Evolutionary conservation across 805 yeast genomes (phyloP), one percentile per base, ranked within the genome.

Genomic region (Kluyveromyces nonfermentans): DNA sequence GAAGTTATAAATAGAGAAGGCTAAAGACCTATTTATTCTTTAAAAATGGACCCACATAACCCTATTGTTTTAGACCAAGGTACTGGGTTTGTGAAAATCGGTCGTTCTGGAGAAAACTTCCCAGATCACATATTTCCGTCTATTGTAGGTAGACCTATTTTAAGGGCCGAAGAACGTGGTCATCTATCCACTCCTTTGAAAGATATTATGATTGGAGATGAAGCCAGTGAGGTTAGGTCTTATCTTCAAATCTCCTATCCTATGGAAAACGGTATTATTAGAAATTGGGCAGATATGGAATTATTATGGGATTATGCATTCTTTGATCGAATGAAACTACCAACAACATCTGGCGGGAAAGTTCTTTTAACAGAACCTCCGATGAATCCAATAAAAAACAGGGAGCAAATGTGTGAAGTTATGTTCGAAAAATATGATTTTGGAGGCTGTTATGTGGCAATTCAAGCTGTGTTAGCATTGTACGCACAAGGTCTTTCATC

Each of bases 281-380:
- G 81, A 60, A 87, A 89, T 65, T 93, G 98, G 98, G 96, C 89
- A 56, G 98, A 93, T 63, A 93, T 93, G 97, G 96, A 87, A 57
- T 89, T 89, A 56, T 72, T 93, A 48, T 93, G 98, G 98, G 96
- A 93, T 67, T 93, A 90, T 64, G 90, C 97, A 17, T 90, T 93
- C 64, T 85, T 83, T 68, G 95, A 90, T 55, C 78, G 85, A 59
- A 82, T 93, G 86, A 75, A 86, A 60, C 71, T 85, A 44, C 82
- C 85, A 60, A 73, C 85, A 6, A 74, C 87, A 6, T 69, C 77
- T 28, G 94, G 89, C 40, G 75, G 78, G 54, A 90, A 90, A 64
- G 78, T 93, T 37, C 72, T 93, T 53, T 71, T 93, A 49, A 93
- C 98, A 1, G 98, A 93, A 70, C 97, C 98, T 16, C 98, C 98